Evolutionary conservation across 176 grass and related monocot species (phyloP), one percentile per base, ranked within the genome.

Genomic region (Sorghum bicolor): DNA sequence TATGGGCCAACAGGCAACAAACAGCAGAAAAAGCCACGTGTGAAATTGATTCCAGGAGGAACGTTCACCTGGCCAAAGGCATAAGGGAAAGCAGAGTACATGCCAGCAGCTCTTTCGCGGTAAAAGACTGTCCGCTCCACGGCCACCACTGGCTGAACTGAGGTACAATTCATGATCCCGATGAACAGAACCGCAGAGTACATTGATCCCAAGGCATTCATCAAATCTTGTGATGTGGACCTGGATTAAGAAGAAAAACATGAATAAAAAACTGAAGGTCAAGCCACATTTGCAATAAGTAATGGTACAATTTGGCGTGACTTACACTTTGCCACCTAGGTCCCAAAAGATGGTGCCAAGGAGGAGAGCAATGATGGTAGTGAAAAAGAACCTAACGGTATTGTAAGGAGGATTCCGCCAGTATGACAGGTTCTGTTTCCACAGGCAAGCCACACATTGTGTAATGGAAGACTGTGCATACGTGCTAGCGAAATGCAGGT

Each of bases 391-490:
- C 31, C 92, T 82, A 17, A 94, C 81, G 7, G 92, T 79, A 38
- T 89, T 97, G 67, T 94, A 97, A 70, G 94, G 67, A 84, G 94
- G 92, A 44, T 97, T 97, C 76, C 94, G 85, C 94, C 94, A 97
- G 55, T 97, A 97, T 52, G 94, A 97, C 39, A 89, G 50, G 84
- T 81, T 80, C 50, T 97, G 94, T 60, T 97, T 97, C 94, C 94
- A 97, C 41, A 97, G 68, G 34, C 90, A 92, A 45, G 94, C 94
- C 24, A 94, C 22, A n/a, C 90, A 94, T 86, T 97, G 94, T 28
- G 75, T 82, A 48, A 84, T 12, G 29, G 72, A 91, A 80, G 94
- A 80, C 60, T 86, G 90, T 0, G 94, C 85, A 20, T 89, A 94
- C 30, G 86, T 48, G n/a, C 84, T 94, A 48, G 80, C 40, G 70